Conservation (phyloP, 2,329 filamentous ascomycete genomes). For the Sporothrix pallida region DNA sequence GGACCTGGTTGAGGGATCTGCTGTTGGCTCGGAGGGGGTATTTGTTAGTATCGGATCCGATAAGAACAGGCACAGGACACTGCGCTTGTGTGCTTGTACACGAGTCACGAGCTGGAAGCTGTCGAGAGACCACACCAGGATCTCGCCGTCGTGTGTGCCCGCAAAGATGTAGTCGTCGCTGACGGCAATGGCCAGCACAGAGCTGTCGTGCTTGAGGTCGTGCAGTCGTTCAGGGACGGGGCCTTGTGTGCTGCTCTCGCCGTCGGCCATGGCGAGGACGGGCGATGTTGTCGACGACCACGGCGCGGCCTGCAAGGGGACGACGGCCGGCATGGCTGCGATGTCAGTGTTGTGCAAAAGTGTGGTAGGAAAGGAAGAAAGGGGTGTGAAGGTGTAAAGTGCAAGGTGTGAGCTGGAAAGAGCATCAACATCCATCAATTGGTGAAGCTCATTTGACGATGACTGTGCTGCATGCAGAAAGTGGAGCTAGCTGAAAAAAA, state of each 20-base stretch:
- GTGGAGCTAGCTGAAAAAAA: conserved; percentile 15
- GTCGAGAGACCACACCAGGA: conserved; percentile 86
- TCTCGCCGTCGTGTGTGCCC: conserved; percentile 91
- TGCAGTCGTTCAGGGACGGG: conserved; percentile 69
- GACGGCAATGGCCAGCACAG: conserved; percentile 81
- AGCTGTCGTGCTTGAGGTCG: conserved; percentile 76
- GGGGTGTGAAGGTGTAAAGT: neutral
- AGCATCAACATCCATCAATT: conserved; percentile 1
- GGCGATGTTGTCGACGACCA: conserved; percentile 36
- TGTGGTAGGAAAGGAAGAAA: neutral
- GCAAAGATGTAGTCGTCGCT: conserved; percentile 85
- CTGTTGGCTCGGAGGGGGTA: conserved; percentile 64
- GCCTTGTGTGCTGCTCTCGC: conserved; percentile 35
- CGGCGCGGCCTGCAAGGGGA: conserved; percentile 34
- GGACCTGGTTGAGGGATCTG: conserved; percentile 47
- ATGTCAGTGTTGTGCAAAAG: neutral
- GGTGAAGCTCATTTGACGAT: conserved; percentile 22
- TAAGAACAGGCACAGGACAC: conserved; percentile 83
- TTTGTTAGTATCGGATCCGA: conserved; percentile 54
- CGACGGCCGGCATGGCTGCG: conserved; percentile 35
- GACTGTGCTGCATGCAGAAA: conserved; percentile 8
- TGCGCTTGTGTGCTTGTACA: conserved; percentile 88
- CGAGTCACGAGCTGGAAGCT: conserved; percentile 81
- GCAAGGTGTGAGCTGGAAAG: neutral
- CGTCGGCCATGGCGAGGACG: conserved; percentile 36